These are phyloP conservation scores for Cercospora citrullina DNA, from an alignment of 2,329 filamentous ascomycete genomes.

Conservation along the genomic window DNA sequence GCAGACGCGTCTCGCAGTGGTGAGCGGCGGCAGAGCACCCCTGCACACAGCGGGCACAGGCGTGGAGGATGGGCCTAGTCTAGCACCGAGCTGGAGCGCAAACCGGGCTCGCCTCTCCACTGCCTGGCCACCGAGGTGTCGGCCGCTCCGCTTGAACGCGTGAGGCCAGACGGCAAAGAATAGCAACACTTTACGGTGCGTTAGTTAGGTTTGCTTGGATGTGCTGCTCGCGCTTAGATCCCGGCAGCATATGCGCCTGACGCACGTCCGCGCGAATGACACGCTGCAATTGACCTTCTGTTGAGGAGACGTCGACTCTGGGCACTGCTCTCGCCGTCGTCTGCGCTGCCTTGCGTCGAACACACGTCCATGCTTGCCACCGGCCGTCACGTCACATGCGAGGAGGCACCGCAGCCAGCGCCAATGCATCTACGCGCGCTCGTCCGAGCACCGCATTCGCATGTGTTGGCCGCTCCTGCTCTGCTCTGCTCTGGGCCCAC, in stretches of 20 bases:
- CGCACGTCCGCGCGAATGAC: conserved; percentile 4
- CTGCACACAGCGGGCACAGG: background rate
- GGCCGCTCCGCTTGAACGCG: conserved; percentile 6
- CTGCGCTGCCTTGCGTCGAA: background rate
- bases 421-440: conserved; percentile 17
- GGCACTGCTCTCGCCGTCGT: background rate
- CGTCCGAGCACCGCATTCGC: conserved; percentile 13
- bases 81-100: conserved; percentile 9
- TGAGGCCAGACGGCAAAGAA: background rate
- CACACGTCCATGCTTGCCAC: background rate
- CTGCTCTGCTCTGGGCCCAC: background rate
- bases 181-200: background rate
- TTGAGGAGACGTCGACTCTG: background rate
- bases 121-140: conserved; percentile 5
- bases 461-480: background rate
- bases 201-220: background rate
- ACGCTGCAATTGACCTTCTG: background rate
- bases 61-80: conserved; percentile 2
- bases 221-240: conserved; percentile 12
- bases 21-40: background rate
- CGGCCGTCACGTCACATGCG: background rate
- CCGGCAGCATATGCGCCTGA: conserved; percentile 5
- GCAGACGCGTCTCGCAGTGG: background rate
- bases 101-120: conserved; percentile 15
- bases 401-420: conserved; percentile 15